Percentiles rank a stretch among this genome's conserved stretches.
Evolutionary conservation across 1,284 basidiomycete species (phyloP).

Genomic region (Rhodofomes roseus): DNA sequence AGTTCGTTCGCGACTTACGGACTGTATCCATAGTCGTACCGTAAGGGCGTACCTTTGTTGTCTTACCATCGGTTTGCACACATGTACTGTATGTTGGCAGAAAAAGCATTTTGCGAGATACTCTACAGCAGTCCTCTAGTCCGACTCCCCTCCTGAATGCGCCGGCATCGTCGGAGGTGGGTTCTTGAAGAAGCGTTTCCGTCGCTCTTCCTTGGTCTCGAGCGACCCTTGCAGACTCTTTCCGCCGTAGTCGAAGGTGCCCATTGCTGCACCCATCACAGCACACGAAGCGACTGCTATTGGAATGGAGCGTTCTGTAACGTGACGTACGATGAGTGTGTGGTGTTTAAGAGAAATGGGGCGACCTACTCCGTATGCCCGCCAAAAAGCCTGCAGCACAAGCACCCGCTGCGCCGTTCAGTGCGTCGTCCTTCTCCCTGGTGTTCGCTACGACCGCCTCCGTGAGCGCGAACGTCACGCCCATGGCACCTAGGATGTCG

Average conservation of each 20-base stretch:
- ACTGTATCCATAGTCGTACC: not conserved
- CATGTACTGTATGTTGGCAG: not conserved
- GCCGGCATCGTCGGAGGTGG: slow-evolving; percentile 30
- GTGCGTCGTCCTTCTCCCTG: slow-evolving; percentile 75
- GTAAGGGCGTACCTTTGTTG: not conserved
- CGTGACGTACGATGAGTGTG: slow-evolving; percentile 9
- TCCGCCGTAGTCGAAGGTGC: slow-evolving; percentile 83
- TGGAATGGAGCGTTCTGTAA: slow-evolving; percentile 78
- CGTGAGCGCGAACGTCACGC: slow-evolving; percentile 81
- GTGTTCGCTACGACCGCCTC: slow-evolving; percentile 81
- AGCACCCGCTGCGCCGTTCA: slow-evolving; percentile 85
- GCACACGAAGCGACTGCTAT: slow-evolving; percentile 81
- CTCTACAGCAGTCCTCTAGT: slow-evolving; percentile 22
- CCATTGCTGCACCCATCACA: slow-evolving; percentile 77
- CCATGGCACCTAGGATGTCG: slow-evolving; percentile 74
- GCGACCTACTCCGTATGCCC: slow-evolving; percentile 72
- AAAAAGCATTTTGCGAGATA: not conserved
- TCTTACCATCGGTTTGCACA: not conserved
- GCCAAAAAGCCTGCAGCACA: slow-evolving; percentile 93
- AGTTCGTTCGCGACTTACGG: not conserved
- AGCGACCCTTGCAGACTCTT: slow-evolving; percentile 45
- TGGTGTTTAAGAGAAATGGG: not conserved
- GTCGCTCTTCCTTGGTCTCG: slow-evolving; percentile 53
- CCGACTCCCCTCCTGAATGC: slow-evolving; percentile 17
- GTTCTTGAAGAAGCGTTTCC: slow-evolving; percentile 73